Evolutionary conservation across 495 filamentous ascomycete genomes (phyloP), one percentile per base, ranked within the genome.

Genomic region (Entonaema liquescens): DNA sequence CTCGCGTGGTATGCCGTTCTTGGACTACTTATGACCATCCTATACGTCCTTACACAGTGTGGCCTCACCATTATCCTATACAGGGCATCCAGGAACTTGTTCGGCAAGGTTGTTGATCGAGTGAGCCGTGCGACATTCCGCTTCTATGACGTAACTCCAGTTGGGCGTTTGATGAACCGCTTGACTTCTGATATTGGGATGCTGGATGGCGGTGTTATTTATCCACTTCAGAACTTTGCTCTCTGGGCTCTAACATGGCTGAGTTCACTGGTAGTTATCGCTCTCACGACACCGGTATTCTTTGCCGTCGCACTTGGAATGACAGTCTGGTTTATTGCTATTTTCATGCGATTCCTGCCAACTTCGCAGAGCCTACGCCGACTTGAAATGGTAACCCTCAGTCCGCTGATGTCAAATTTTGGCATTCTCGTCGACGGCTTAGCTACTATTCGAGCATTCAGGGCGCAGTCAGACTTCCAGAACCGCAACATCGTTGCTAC

Each of bases 151-250:
- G 87, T 93, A 5, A 96, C 92, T 2, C 93, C 93, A 0, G 87
- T 94, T 19, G 92, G 93, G 0, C 86, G 92, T 23, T 80, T 97
- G 70, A 94, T 95, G 92, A 97, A 97, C 76, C 86, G 93, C 17
- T 79, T 97, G 60, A 95, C 92, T 0, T 91, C 90, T 2, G 93
- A 97, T 74, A 95, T 95, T 78, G 90, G 90, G 12, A 92, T 90
- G 15, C 81, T 95, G 8, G 93, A 97, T 76, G 92, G 92, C 0
- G 89, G 90, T 56, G 92, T 95, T 72, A 90, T 89, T 61, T 75
- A 81, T 21, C 88, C 91, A 67, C 89, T 95, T 66, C 86, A 90
- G 63, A 76, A 80, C 3, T 87, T 93, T 21, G 87, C 87, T 1
- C 91, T 88, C 73, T 82, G 85, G 50, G 79, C 83, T 9, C 87